A percentile compares a stretch with the other conserved stretches of the same genome.
phyloP scores from a whole-genome alignment of 768 basidiomycete species.

The Lentinula aciculospora region DNA sequence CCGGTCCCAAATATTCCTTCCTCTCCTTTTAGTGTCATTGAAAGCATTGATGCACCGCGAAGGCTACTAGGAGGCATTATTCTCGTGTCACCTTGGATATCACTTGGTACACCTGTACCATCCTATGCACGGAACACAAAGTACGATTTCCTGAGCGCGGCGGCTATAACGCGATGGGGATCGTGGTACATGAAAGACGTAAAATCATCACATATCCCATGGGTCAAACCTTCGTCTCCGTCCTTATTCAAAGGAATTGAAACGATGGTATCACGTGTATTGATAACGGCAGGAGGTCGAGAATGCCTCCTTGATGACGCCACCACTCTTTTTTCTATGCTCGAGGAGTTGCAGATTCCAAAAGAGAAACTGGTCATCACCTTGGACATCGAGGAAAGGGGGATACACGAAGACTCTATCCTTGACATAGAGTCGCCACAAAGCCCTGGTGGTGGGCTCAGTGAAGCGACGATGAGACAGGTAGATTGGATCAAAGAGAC shows the following conservation, averaged over 20 bases:
- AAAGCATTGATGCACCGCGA: conserved; percentile 3
- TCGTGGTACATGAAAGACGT: conserved; percentile 18
- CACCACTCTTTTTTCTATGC: conserved; percentile 15
- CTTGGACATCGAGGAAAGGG: conserved; percentile 18
- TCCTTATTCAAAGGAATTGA: conserved; percentile 28
- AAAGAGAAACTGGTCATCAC: conserved; percentile 16
- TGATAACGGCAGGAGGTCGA: conserved; percentile 28
- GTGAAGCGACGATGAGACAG: background rate
- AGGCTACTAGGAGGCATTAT: conserved; percentile 17
- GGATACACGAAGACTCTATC: conserved; percentile 31
- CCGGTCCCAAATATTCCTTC: conserved; percentile 19
- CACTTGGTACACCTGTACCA: conserved; percentile 16
- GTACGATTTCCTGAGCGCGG: conserved; percentile 19
- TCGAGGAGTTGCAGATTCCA: conserved; percentile 15
- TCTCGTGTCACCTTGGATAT: conserved; percentile 31
- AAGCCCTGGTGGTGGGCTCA: background rate
- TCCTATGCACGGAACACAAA: conserved; percentile 20
- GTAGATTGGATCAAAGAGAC: background rate
- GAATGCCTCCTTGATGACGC: conserved; percentile 30
- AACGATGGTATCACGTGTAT: conserved; percentile 23
- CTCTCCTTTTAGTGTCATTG: conserved; percentile 10
- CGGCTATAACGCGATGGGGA: conserved; percentile 12
- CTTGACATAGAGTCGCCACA: conserved; percentile 16
- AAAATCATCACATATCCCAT: conserved; percentile 20
- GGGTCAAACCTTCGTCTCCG: conserved; percentile 27